Conservation (phyloP, 805 yeast species). For the Myxozyma lipomycoides region DNA sequence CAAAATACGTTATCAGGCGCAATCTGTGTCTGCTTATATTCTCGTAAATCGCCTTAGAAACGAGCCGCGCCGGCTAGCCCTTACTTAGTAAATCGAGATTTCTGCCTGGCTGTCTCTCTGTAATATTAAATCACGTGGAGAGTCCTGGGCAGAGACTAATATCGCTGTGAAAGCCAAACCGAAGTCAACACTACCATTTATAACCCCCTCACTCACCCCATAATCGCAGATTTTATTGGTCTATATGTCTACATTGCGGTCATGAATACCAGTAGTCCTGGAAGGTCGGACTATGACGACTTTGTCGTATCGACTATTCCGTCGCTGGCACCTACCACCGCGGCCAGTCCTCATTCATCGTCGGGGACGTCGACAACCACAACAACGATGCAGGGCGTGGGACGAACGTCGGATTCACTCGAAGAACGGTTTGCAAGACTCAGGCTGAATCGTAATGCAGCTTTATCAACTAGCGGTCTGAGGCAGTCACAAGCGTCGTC, state of each 20-base stretch:
- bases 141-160: no score
- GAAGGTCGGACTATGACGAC: constrained; percentile 2
- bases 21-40: no score
- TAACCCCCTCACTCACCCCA: no score
- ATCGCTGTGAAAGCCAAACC: no score
- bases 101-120: no score
- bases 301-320: background rate
- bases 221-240: background rate
- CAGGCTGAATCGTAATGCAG: background rate
- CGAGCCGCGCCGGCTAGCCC: no score
- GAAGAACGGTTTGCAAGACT: constrained; percentile 5
- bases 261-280: background rate
- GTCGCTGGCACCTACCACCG: background rate
- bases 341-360: background rate
- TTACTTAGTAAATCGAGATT: no score
- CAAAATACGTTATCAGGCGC: no score
- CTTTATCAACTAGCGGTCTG: background rate
- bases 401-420: background rate
- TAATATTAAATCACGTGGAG: no score
- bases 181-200: no score
- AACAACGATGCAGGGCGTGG: background rate
- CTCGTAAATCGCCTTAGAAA: no score
- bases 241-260: background rate
- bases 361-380: background rate
- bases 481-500: no score